Evolutionary conservation across 345 rosid genomes (phyloP).

Genomic region (Brassica cretica): DNA sequence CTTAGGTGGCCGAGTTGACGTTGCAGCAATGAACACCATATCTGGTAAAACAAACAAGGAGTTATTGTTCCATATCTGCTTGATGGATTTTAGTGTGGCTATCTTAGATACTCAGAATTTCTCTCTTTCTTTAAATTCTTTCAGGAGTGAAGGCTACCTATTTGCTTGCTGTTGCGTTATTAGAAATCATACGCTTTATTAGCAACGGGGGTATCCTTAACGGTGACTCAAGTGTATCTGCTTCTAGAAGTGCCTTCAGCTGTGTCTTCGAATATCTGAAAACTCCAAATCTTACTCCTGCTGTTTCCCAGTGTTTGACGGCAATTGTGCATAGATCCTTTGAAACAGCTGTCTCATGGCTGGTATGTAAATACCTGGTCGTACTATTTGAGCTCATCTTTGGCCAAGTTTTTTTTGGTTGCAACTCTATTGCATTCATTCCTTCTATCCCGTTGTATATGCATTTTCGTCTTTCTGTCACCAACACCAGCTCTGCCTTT

Average conservation of each 20-base stretch:
- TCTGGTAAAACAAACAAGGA: conserved; percentile 49
- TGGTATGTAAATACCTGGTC: conserved; percentile 48
- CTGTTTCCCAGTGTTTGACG: conserved; percentile 82
- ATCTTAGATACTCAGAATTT: not conserved
- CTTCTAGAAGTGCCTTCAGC: conserved; percentile 84
- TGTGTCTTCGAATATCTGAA: conserved; percentile 88
- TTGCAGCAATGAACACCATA: conserved; percentile 73
- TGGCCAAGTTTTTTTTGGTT: not conserved
- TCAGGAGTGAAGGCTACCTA: conserved; percentile 91
- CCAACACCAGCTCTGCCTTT: not conserved
- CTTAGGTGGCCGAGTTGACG: conserved; percentile 79
- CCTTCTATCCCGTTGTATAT: not conserved
- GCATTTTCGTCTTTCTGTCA: not conserved
- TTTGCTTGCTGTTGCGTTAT: conserved; percentile 87
- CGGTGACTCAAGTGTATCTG: conserved; percentile 55
- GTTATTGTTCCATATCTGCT: not conserved
- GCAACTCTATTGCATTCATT: conserved; percentile 5
- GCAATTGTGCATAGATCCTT: conserved; percentile 84
- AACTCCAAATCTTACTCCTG: conserved; percentile 75
- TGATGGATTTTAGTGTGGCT: not conserved
- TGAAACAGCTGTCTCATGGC: conserved; percentile 82
- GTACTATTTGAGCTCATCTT: not conserved
- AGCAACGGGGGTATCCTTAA: conserved; percentile 94
- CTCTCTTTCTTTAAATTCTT: conserved; percentile 2
- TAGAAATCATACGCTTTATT: conserved; percentile 83